Conservation (phyloP, 768 basidiomycete genomes). For the Exsudoporus frostii region DNA sequence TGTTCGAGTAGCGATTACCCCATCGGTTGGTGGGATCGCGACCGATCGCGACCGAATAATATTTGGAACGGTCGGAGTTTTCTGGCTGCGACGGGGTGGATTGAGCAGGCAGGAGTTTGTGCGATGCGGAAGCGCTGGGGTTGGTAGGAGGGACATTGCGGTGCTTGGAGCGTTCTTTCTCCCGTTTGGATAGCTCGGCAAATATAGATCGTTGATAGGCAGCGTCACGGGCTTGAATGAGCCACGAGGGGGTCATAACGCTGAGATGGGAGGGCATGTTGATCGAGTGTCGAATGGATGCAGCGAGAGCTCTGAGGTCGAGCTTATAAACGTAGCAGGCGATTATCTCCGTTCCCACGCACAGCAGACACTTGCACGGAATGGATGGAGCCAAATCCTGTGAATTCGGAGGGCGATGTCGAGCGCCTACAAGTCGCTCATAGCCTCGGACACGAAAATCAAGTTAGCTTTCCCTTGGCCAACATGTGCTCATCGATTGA, state of each 20-base stretch:
- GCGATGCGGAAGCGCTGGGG: conserved; percentile 3
- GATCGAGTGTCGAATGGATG: not conserved
- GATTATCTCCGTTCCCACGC: conserved; percentile 14
- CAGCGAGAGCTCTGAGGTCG: not conserved
- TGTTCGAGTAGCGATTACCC: conserved; percentile 69
- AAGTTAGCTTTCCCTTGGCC: conserved; percentile 41
- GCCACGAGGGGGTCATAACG: conserved; percentile 14
- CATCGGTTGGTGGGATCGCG: conserved; percentile 39
- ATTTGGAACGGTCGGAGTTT: conserved; percentile 25
- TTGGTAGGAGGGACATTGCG: conserved; percentile 21
- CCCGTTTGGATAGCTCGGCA: conserved; percentile 36
- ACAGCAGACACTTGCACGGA: not conserved
- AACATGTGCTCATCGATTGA: conserved; percentile 9
- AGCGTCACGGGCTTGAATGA: conserved; percentile 8
- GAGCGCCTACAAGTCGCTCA: conserved; percentile 18
- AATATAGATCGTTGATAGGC: conserved; percentile 31
- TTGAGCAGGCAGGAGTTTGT: conserved; percentile 6
- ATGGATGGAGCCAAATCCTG: not conserved
- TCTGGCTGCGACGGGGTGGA: conserved; percentile 8
- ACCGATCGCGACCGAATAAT: conserved; percentile 61
- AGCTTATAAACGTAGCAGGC: no score
- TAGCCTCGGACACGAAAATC: conserved; percentile 24
- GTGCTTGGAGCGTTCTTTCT: conserved; percentile 32
- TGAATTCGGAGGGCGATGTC: conserved; percentile 16
- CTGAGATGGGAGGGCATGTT: conserved; percentile 10